Percentiles rank a stretch among this genome's conserved stretches.
These are phyloP conservation scores for Termitomyces titanicus DNA, from an alignment of 768 basidiomycete species.

Conservation along the genomic window DNA sequence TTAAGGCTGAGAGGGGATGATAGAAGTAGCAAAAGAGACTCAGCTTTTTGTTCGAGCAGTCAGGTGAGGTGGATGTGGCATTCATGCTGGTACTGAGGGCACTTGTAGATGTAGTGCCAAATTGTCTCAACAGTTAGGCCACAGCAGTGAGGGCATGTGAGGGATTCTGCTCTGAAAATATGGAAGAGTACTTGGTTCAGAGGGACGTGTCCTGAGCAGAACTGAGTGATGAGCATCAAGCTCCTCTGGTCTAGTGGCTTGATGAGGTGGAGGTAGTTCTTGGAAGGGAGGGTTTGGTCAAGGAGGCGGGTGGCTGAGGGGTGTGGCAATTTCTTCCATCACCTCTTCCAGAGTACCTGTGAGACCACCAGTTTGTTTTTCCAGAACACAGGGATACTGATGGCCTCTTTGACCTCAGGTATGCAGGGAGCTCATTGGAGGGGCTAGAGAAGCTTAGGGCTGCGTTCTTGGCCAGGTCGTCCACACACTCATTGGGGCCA, in stretches of 20 bases:
- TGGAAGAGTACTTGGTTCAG: not conserved
- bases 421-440: not conserved
- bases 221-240: not conserved
- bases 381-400: constrained; percentile 12
- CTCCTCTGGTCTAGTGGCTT: not conserved
- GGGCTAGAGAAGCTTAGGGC: constrained; percentile 2
- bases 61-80: not conserved
- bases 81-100: not conserved
- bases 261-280: constrained; percentile 1
- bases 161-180: not conserved
- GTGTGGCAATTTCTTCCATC: constrained; percentile 8
- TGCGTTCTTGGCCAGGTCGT: constrained; percentile 1
- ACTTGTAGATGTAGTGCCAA: not conserved
- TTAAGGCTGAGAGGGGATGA: not conserved
- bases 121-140: not conserved
- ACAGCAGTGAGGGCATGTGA: not conserved
- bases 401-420: constrained; percentile 3
- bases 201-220: not conserved
- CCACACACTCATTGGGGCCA: constrained; percentile 1
- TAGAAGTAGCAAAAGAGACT: not conserved
- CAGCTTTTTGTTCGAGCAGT: not conserved
- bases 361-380: not conserved
- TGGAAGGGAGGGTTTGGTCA: not conserved
- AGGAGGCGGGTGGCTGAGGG: not conserved
- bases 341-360: not conserved